phyloP scores from a whole-genome alignment of 192 early-diverging fungal genomes.

The Backusella tarrabulga region DNA sequence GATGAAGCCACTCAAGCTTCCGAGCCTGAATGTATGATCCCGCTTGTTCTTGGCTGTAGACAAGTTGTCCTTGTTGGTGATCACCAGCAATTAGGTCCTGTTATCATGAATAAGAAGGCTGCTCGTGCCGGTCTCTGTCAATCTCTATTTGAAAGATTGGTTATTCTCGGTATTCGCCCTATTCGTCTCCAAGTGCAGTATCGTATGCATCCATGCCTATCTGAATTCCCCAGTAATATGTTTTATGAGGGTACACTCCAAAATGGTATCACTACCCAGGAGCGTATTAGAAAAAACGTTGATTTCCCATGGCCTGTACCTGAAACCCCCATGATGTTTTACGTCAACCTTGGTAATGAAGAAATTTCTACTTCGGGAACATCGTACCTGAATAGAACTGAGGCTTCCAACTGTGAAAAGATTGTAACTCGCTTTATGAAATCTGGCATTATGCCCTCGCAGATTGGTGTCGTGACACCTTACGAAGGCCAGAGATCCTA shows the following conservation, averaged over 20 bases:
- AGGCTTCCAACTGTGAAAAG: constrained; percentile 97
- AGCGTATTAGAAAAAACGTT: constrained; percentile 82
- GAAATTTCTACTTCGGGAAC: constrained; percentile 97
- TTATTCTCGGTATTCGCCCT: constrained; percentile 89
- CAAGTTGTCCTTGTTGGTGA: constrained; percentile 98
- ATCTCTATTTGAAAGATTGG: constrained; percentile 95
- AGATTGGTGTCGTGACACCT: constrained; percentile 98
- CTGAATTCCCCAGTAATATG: constrained; percentile 99
- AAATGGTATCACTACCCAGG: constrained; percentile 92
- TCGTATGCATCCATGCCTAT: constrained; percentile 98
- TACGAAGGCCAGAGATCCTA: constrained; percentile 99
- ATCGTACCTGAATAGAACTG: constrained; percentile 96
- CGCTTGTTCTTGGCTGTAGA: constrained; percentile 92
- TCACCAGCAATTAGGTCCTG: constrained; percentile 98
- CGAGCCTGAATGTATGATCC: constrained; percentile 98
- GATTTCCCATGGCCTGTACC: constrained; percentile 98
- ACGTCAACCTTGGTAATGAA: constrained; percentile 90
- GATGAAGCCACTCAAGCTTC: constrained; percentile 98
- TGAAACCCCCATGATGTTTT: constrained; percentile 94
- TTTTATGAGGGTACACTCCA: constrained; percentile 98
- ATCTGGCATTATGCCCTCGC: constrained; percentile 77
- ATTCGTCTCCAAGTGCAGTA: constrained; percentile 98
- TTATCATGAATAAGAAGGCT: constrained; percentile 97
- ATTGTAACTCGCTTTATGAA: constrained; percentile 94
- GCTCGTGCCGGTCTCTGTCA: constrained; percentile 92